Evolutionary conservation across 2,329 filamentous ascomycete species (phyloP).

Genomic region (Aureobasidium sp.): DNA sequence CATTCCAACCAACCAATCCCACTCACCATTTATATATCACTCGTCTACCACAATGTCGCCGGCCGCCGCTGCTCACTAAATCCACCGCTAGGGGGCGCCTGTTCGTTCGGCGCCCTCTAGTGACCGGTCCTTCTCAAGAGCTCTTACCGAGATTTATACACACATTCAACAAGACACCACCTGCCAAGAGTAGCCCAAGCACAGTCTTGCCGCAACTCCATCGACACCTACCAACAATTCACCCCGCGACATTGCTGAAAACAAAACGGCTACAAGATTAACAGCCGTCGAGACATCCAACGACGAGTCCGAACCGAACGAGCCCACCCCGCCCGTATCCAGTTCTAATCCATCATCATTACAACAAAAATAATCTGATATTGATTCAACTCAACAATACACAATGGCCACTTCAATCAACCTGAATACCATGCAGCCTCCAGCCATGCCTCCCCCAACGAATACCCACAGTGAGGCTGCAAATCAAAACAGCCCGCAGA

Average conservation of each 20-base stretch:
- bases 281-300: constrained; percentile 11
- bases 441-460: constrained; percentile 5
- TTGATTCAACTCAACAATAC: constrained; percentile 5
- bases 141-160: constrained; percentile 28
- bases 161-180: constrained; percentile 22
- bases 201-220: constrained; percentile 2
- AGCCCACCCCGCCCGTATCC: neutral
- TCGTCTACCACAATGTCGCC: constrained; percentile 32
- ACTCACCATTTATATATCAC: constrained; percentile 20
- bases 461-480: neutral
- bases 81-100: constrained; percentile 27
- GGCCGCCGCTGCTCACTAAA: constrained; percentile 31
- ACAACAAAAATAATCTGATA: neutral
- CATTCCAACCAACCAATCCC: constrained; percentile 16
- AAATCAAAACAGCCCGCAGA: constrained; percentile 17
- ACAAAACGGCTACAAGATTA: neutral
- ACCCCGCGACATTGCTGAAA: neutral
- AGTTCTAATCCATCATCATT: neutral
- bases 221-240: neutral
- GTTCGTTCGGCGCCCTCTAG: constrained; percentile 25
- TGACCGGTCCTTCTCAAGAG: constrained; percentile 22
- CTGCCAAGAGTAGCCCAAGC: constrained; percentile 9
- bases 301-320: constrained; percentile 6
- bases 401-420: constrained; percentile 12
- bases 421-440: neutral